Percentiles rank a stretch among this genome's conserved stretches.
phyloP scores from a whole-genome alignment of 371 early-diverging fungal genomes.

The Sporodiniella umbellata region DNA sequence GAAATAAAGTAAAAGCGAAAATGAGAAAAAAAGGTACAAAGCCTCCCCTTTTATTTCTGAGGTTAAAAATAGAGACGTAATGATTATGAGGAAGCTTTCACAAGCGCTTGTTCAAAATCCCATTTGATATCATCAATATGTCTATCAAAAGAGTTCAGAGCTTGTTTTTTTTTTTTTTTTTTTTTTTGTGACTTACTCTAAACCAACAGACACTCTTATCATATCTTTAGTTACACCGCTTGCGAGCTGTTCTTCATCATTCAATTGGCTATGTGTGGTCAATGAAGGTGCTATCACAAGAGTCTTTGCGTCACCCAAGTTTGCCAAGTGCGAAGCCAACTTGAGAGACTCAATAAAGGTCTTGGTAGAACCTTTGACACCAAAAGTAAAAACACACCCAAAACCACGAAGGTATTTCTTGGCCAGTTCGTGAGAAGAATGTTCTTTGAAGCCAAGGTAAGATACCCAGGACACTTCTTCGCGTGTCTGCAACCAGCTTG shows the following conservation, averaged over 20 bases:
- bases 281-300: conserved; percentile 81
- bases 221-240: conserved; percentile 81
- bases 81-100: conserved; percentile 11
- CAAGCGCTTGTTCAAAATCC: conserved; percentile 63
- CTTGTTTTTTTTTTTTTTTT: not conserved
- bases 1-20: not conserved
- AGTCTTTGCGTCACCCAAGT: conserved; percentile 89
- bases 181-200: conserved; percentile 48
- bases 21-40: not conserved
- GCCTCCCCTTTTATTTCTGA: conserved; percentile 2
- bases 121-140: conserved; percentile 89
- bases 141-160: conserved; percentile 1
- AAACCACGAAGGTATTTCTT: conserved; percentile 78
- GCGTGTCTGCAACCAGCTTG: conserved; percentile 70
- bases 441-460: conserved; percentile 78
- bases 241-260: conserved; percentile 71
- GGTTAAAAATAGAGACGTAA: not conserved
- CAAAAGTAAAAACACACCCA: conserved; percentile 87
- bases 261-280: conserved; percentile 86
- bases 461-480: conserved; percentile 72
- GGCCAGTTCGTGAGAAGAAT: conserved; percentile 72
- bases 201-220: conserved; percentile 83
- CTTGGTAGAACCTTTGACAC: conserved; percentile 61
- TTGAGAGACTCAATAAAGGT: conserved; percentile 74
- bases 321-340: conserved; percentile 82